Evolutionary conservation across 306 rosid species (phyloP), one percentile per base, ranked within the genome.

Genomic region (Mucuna pruriens): DNA sequence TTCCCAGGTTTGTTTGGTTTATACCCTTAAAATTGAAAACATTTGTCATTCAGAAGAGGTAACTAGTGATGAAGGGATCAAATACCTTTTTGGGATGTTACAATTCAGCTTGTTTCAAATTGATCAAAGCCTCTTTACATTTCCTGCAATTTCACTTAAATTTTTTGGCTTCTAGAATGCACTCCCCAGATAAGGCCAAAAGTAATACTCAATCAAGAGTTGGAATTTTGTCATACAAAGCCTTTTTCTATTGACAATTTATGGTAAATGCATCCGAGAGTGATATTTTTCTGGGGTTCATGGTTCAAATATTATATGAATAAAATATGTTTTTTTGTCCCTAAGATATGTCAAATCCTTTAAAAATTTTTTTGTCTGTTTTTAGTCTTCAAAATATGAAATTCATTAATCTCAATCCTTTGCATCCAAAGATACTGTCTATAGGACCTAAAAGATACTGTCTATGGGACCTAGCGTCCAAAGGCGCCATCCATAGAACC

Each of bases 1-100:
- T 96, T 73, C 99, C 99, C 13, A 96, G 98, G 99, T 96, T 83
- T 55, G 94, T 84, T 86, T 55, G 2, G n/a, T 58, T 20, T 48
- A 13, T 57, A 58, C 58, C 15, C 20, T 34, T n/a, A 5, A 36
- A 80, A 44, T 22, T 20, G 15, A 76, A 36, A 46, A 5, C 52
- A 49, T 33, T 68, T 67, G 76, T 39, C 71, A 40, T 44, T 52
- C 66, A 11, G 23, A 78, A 68, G 26, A 3, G 11, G 26, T 0
- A 23, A 31, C 12, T 20, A 4, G 26, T 45, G 39, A 72, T 42
- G 49, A 46, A 40, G 33, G 40, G 58, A 60, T 49, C 69, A 46
- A 75, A 48, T 67, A 16, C 31, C 69, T 48, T 78, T 51, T 15
- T 26, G 55, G 36, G 20, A 72, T 19, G 71, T 62, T 40, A 38